Conservation (phyloP, 371 early-diverging fungal species). For the Rhizomucor miehei region DNA sequence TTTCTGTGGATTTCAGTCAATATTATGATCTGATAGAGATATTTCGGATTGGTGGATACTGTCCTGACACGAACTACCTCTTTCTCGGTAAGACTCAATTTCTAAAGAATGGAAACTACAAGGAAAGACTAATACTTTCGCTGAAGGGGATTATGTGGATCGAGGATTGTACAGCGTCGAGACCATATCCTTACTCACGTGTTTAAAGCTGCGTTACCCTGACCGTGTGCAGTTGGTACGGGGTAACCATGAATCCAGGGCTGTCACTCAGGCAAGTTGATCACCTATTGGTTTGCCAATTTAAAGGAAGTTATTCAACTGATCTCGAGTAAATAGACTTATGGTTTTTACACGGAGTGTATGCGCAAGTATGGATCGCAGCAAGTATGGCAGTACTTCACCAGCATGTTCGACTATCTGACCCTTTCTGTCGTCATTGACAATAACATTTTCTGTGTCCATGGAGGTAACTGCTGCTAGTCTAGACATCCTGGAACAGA, state of each 20-base stretch:
- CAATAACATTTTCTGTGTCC: constrained; percentile 91
- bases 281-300: not conserved
- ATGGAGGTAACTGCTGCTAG: constrained; percentile 80
- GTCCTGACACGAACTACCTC: constrained; percentile 92
- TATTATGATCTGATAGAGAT: constrained; percentile 95
- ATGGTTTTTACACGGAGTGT: constrained; percentile 98
- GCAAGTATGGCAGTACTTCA: constrained; percentile 91
- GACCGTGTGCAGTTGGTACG: constrained; percentile 89
- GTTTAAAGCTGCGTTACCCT: constrained; percentile 91
- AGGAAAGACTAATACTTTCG: not conserved
- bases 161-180: constrained; percentile 95
- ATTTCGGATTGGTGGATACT: constrained; percentile 91
- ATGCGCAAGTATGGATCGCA: constrained; percentile 84
- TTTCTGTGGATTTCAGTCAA: constrained; percentile 59
- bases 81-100: constrained; percentile 73
- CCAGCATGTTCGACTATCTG: constrained; percentile 94
- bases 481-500: no score
- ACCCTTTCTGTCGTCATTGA: constrained; percentile 91
- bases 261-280: constrained; percentile 77
- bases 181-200: constrained; percentile 87
- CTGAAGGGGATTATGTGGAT: constrained; percentile 95
- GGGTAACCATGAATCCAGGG: constrained; percentile 97
- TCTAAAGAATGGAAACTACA: not conserved
- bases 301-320: not conserved
- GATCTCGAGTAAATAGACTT: constrained; percentile 64